Evolutionary conservation across 495 filamentous ascomycete species (phyloP).

Genomic region (Penicillium psychrofluorescens): DNA sequence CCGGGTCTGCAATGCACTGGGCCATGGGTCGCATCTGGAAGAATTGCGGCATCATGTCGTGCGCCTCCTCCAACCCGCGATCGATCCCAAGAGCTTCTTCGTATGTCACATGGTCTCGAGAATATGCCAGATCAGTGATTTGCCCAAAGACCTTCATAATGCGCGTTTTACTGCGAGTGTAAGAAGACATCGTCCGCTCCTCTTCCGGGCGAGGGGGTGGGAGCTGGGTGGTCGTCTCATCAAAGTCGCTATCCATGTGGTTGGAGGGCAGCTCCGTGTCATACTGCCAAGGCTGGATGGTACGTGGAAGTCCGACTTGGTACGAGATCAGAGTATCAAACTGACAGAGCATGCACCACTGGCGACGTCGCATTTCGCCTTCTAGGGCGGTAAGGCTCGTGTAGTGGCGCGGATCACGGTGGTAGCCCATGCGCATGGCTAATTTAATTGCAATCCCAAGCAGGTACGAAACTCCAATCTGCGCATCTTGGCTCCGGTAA

Average conservation of each 20-base stretch:
- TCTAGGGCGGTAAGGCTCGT: slow-evolving; percentile 28
- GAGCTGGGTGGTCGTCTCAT: slow-evolving; percentile 23
- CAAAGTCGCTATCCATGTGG: slow-evolving; percentile 36
- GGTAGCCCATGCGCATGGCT: slow-evolving; percentile 40
- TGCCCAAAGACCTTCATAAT: slow-evolving; percentile 38
- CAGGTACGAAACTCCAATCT: slow-evolving; percentile 28
- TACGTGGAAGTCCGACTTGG: slow-evolving; percentile 39
- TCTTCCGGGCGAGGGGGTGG: slow-evolving; percentile 28
- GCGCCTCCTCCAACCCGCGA: slow-evolving; percentile 59
- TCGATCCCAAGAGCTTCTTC: slow-evolving; percentile 78
- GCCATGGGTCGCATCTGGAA: slow-evolving; percentile 63
- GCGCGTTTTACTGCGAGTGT: slow-evolving; percentile 30
- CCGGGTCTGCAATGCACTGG: slow-evolving; percentile 66
- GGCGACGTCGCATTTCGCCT: slow-evolving; percentile 39
- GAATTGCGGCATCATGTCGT: slow-evolving; percentile 59
- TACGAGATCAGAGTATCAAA: slow-evolving; percentile 37
- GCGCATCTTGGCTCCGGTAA: slow-evolving; percentile 26
- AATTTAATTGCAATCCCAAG: slow-evolving; percentile 31
- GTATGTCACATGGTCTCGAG: slow-evolving; percentile 47
- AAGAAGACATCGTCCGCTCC: slow-evolving; percentile 29
- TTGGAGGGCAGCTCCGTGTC: slow-evolving; percentile 38
- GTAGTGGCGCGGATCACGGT: slow-evolving; percentile 35
- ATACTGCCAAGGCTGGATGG: slow-evolving; percentile 33
- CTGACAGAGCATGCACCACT: slow-evolving; percentile 32
- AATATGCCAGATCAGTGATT: slow-evolving; percentile 39